phyloP scores from a whole-genome alignment of 192 early-diverging fungal genomes.

The Linnemannia zychae region DNA sequence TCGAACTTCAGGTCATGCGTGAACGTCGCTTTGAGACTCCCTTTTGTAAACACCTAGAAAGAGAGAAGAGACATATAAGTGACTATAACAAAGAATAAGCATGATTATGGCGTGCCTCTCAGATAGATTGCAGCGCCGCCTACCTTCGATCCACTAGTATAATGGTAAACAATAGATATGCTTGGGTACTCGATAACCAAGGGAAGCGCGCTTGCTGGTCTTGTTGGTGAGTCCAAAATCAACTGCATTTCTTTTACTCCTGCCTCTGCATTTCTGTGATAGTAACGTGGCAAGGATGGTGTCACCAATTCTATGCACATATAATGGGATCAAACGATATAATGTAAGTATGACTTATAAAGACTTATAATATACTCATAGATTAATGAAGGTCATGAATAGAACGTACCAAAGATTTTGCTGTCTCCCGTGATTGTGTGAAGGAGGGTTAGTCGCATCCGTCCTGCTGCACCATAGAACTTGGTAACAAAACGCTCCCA shows the following conservation, averaged over 20 bases:
- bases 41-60: conserved; percentile 30
- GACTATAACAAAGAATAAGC: background rate
- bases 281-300: conserved; percentile 31
- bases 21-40: conserved; percentile 36
- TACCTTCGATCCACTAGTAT: conserved; percentile 40
- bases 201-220: conserved; percentile 4
- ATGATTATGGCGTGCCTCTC: background rate
- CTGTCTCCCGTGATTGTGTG: conserved; percentile 24
- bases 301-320: conserved; percentile 21
- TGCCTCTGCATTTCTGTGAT: conserved; percentile 26
- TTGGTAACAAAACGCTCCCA: conserved; percentile 28
- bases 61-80: no score
- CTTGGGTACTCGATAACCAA: conserved; percentile 26
- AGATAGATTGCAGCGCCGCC: background rate
- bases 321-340: background rate
- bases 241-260: conserved; percentile 41
- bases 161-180: conserved; percentile 31
- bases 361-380: no score
- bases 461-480: conserved; percentile 28
- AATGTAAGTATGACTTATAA: no score
- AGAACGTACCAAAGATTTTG: conserved; percentile 34
- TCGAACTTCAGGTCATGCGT: conserved; percentile 39
- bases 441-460: conserved; percentile 25
- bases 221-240: conserved; percentile 11
- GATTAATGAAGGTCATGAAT: background rate